Base-by-base conservation (phyloP, 257 asterid genomes). In the Voacanga thouarsii region DNA sequence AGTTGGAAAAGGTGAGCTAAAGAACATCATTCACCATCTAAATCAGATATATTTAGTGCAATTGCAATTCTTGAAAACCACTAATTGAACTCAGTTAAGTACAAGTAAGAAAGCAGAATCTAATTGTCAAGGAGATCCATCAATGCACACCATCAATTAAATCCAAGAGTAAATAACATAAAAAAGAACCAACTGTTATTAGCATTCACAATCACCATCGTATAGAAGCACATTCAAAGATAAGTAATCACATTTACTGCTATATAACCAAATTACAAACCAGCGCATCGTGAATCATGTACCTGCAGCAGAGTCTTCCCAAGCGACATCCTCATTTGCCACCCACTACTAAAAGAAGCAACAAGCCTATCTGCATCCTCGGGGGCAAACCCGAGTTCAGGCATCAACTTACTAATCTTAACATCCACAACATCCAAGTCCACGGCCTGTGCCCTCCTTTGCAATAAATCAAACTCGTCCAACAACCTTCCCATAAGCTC, bases 281-380 rank as follows among this genome's bases (percentile, higher is more conserved):
- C 61, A 19, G 19, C 24, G 19, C 72, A 30, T n/a, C 45, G 37
- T 21, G 16, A 64, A 73, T 45, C 74, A 61, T 80, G 80, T 90
- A 93, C 99, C 99, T 95, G 99, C 85, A 96, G 84, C 65, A 96
- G 84, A 86, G 92, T 93, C 92, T 93, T 96, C 71, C 99, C 99
- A 28, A 96, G 91, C n/a, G 98, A 92, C 96, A 96, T 96, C 86
- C 99, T 90, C 99, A 96, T 96, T 78, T 96, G 99, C 99, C 99
- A 96, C 57, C 99, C 99, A 71, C 99, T 86, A 77, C 99, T 96
- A 82, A 93, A 96, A 1, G 99, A 96, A 9, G 99, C 99, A 78
- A 96, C 99, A 9, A 96, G 96, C 86, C 98, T 90, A 78, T 96
- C 98, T 0, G 89, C 85, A 80, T 96, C 99, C 88, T 96, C 98